A percentile compares a stretch with the other conserved stretches of the same genome.
phyloP scores from a whole-genome alignment of 768 basidiomycete genomes.

The Psilocybe subaeruginosa region DNA sequence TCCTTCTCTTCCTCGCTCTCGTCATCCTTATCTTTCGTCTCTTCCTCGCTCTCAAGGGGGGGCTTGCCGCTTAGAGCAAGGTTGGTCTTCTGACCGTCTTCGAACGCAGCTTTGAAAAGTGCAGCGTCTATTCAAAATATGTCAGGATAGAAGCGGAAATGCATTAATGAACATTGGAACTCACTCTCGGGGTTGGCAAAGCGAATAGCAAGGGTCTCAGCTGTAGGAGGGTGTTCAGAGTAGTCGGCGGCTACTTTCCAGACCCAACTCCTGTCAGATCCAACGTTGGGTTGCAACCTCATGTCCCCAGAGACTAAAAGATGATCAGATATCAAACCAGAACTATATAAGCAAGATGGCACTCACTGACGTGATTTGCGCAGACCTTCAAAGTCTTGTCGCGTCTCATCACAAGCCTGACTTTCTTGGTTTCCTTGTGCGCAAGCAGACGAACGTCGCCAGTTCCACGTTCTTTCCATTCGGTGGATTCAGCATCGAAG shows the following conservation, averaged over 20 bases:
- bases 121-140: slow-evolving; percentile 62
- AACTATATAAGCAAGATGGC: slow-evolving; percentile 28
- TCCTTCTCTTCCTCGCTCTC: slow-evolving; percentile 28
- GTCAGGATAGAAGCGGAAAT: background rate
- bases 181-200: slow-evolving; percentile 96
- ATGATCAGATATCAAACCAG: background rate
- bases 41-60: slow-evolving; percentile 25
- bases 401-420: slow-evolving; percentile 97
- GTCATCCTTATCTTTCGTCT: slow-evolving; percentile 34
- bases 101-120: slow-evolving; percentile 89
- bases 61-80: slow-evolving; percentile 37
- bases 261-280: slow-evolving; percentile 99
- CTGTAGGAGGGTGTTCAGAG: slow-evolving; percentile 84
- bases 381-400: slow-evolving; percentile 99
- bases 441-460: slow-evolving; percentile 92
- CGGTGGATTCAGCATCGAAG: slow-evolving; percentile 73
- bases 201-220: slow-evolving; percentile 97
- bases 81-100: slow-evolving; percentile 79
- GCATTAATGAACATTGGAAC: slow-evolving; percentile 29
- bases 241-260: slow-evolving; percentile 98
- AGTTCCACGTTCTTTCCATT: slow-evolving; percentile 99
- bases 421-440: slow-evolving; percentile 89
- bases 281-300: slow-evolving; percentile 96
- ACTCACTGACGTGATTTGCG: slow-evolving; percentile 92
- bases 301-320: slow-evolving; percentile 82